Base-by-base conservation (phyloP, 805 yeast genomes). In the Priceomyces castillae region DNA sequence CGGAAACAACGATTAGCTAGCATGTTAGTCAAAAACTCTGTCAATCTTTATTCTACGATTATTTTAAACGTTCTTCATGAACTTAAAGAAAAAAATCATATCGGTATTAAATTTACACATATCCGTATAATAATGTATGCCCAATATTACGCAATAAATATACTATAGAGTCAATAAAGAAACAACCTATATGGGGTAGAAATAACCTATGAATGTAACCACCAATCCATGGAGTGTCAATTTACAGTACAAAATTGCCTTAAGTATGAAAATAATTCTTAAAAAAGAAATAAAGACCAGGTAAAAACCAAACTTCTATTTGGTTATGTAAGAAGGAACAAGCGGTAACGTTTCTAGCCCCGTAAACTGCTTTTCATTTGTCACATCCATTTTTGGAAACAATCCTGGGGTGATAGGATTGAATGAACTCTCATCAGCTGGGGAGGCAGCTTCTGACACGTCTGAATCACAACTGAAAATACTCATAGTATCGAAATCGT, bases 401-500 rank as follows among this genome's bases (percentile, higher is more conserved):
- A 69, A 53, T 2, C 69, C 71, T 0, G 73, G 73, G 2, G 50
- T 67, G 2, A 66, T 52, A 2, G 65, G 67, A 37, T 67, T 41
- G 11, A 18, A 33, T 6, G 23, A 10, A 6, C 7, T n/a, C 20
- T 16, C 36, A 33, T 4, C 4, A 12, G 10, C 10, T 6, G 19
- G 14, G 15, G 23, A 23, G 7, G 14, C 12, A 5, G 5, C 20
- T 10, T 14, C 40, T 14, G 17, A 14, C 19, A 12, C 17, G 10
- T 30, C 34, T 6, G 25, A 28, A 9, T 17, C 33, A 30, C 26
- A 38, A 30, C 25, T 28, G 17, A 10, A 14, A 19, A 26, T 15
- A 18, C 34, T 30, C 22, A 26, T 12, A 7, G 14, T 26, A 11
- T 38, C 34, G 9, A 12, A 17, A 14, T 38, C 23, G 15, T 38